Conservation (phyloP, 768 basidiomycete species). For the Termitomyces bulborhizus region DNA sequence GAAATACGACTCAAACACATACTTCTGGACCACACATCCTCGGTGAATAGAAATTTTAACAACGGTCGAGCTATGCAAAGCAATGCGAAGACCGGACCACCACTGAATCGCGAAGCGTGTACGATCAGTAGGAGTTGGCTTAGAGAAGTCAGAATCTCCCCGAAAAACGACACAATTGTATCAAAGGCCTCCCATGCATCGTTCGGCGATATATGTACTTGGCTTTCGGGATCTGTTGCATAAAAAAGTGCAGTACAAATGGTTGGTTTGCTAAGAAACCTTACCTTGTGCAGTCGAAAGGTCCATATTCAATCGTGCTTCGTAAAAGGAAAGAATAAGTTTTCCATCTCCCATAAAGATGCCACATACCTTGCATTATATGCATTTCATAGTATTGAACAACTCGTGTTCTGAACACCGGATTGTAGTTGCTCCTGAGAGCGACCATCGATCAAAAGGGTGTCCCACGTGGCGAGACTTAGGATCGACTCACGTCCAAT, state of each 20-base stretch:
- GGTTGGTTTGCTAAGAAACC: neutral
- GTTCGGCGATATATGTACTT: conserved; percentile 11
- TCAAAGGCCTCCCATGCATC: conserved; percentile 23
- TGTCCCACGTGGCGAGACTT: no score
- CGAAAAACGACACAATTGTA: conserved; percentile 16
- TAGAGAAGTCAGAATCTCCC: conserved; percentile 13
- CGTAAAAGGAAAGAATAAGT: neutral
- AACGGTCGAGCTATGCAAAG: conserved; percentile 28
- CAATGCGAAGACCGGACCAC: conserved; percentile 27
- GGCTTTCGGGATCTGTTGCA: conserved; percentile 16
- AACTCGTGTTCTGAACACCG: conserved; percentile 14
- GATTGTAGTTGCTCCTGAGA: conserved; percentile 6
- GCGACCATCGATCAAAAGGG: neutral
- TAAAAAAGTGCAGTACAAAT: neutral
- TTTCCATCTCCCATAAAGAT: neutral
- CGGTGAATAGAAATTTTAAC: conserved; percentile 10
- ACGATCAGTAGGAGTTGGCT: conserved; percentile 27
- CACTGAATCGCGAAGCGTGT: conserved; percentile 22
- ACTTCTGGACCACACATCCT: conserved; percentile 26
- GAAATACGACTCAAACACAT: neutral
- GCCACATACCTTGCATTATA: conserved; percentile 20
- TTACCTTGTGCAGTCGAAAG: conserved; percentile 19
- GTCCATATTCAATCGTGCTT: conserved; percentile 17
- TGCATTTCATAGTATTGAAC: conserved; percentile 20
- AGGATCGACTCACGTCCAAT: conserved; percentile 16